phyloP scores from a whole-genome alignment of 306 rosid genomes.

The Dicorynia guianensis region DNA sequence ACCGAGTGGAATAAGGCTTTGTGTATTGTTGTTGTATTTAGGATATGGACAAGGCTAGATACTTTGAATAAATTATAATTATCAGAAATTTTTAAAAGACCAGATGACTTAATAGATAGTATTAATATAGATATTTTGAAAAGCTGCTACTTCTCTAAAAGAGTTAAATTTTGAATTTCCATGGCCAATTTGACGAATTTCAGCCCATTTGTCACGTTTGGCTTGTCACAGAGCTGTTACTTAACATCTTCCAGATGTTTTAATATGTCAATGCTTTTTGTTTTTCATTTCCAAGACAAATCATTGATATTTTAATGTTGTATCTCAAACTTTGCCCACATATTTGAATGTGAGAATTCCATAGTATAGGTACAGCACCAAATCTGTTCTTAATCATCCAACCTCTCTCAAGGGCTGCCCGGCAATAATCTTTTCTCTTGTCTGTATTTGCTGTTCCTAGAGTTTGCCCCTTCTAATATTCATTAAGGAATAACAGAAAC shows the following conservation, averaged over 20 bases:
- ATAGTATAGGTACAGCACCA: constrained; percentile 9
- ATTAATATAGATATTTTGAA: too few species aligned
- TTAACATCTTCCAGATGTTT: background rate
- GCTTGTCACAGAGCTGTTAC: background rate
- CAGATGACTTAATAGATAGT: too few species aligned
- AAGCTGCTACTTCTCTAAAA: too few species aligned
- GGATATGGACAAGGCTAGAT: too few species aligned
- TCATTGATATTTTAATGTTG: background rate
- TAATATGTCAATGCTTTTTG: too few species aligned
- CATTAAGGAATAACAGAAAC: constrained; percentile 7
- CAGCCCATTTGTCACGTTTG: background rate
- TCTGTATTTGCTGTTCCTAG: background rate
- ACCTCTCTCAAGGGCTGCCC: background rate
- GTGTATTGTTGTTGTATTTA: too few species aligned
- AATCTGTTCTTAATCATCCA: constrained; percentile 5
- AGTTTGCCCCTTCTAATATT: background rate
- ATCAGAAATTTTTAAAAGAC: too few species aligned
- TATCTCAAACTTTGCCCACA: background rate
- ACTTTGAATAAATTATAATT: too few species aligned
- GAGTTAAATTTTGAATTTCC: background rate
- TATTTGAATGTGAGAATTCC: background rate
- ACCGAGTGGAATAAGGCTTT: too few species aligned
- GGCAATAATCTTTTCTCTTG: background rate
- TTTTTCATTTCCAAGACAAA: background rate
- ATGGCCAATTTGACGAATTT: constrained; percentile 20